Evolutionary conservation across 768 basidiomycete genomes (phyloP), one percentile per base, ranked within the genome.

Genomic region (Mycena kentingensis): DNA sequence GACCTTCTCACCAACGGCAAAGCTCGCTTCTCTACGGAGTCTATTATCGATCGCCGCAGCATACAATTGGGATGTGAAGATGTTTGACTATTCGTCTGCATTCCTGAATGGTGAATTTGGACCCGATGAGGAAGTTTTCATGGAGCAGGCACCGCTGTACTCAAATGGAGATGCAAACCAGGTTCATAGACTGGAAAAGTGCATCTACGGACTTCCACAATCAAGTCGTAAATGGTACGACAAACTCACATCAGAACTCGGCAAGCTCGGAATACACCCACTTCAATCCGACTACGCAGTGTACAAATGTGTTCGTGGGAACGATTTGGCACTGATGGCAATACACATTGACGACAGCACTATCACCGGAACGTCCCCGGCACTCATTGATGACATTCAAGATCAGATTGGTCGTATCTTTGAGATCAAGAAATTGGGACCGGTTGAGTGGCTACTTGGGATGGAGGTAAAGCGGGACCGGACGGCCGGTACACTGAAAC

Each of bases 141-240:
- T 48, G 50, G 45, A 46, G 34, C 46, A 57, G 42, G 50, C 55
- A 37, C 46, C 50, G 18, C 50, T 49, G 35, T 57, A 36, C 34
- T 49, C 51, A 0, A 46, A 57, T 13, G 55, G 50, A 38, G n/a
- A n/a, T 7, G 44, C 55, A 10, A 41, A 50, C 27, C 39, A 50
- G 13, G 55, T 57, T 34, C 49, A 38, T 32, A 35, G 35, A 11
- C 24, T 56, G 16, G 12, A 27, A 26, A 51, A 51, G 24, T 46
- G 49, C 5, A 19, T 56, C 2, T 56, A 56, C 25, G 54, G 54
- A 19, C 32, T 56, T 11, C 46, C 46, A 34, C 54, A 55, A 34
- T 50, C 54, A 21, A 49, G 54, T 7, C 48, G 49, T 2, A 52
- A 67, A 44, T 75, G 68, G 70, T n/a, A n/a, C n/a, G n/a, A n/a